A percentile compares a stretch with the other conserved stretches of the same genome.
These are phyloP conservation scores for Russula dissimulans DNA, from an alignment of 768 basidiomycete genomes.

Conservation along the genomic window DNA sequence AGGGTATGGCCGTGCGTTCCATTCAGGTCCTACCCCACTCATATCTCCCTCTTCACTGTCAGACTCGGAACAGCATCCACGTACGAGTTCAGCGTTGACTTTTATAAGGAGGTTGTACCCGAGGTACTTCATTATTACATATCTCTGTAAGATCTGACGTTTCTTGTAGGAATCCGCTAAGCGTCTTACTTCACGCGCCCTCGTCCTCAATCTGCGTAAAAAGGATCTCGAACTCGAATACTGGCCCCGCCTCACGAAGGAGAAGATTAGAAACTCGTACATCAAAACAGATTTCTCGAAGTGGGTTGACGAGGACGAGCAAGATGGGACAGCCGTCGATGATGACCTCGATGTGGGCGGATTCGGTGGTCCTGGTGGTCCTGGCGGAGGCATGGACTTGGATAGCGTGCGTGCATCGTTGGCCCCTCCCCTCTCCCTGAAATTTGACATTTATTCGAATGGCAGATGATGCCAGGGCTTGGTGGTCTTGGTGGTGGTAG, in stretches of 20 bases:
- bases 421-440: neutral
- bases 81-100: constrained; percentile 67
- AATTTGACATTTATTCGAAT: neutral
- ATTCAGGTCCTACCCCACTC: neutral
- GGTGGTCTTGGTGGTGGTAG: constrained; percentile 2
- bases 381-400: constrained; percentile 48
- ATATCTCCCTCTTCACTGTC: neutral
- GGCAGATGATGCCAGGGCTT: constrained; percentile 35
- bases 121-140: constrained; percentile 42
- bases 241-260: constrained; percentile 91
- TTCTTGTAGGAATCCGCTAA: constrained; percentile 44
- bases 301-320: constrained; percentile 98
- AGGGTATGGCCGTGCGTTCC: constrained; percentile 38
- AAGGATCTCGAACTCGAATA: constrained; percentile 66
- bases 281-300: constrained; percentile 93
- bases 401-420: constrained; percentile 39
- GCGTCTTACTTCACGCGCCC: constrained; percentile 54
- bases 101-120: constrained; percentile 66
- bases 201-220: constrained; percentile 69
- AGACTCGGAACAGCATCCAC: neutral
- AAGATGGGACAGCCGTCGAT: constrained; percentile 52
- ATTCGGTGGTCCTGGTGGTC: constrained; percentile 29
- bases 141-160: neutral
- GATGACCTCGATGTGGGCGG: constrained; percentile 36
- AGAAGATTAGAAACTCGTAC: constrained; percentile 68